Evolutionary conservation across 1,139 yeast species (phyloP), one percentile per base, ranked within the genome.

Genomic region (Tardiomyces depauwii): DNA sequence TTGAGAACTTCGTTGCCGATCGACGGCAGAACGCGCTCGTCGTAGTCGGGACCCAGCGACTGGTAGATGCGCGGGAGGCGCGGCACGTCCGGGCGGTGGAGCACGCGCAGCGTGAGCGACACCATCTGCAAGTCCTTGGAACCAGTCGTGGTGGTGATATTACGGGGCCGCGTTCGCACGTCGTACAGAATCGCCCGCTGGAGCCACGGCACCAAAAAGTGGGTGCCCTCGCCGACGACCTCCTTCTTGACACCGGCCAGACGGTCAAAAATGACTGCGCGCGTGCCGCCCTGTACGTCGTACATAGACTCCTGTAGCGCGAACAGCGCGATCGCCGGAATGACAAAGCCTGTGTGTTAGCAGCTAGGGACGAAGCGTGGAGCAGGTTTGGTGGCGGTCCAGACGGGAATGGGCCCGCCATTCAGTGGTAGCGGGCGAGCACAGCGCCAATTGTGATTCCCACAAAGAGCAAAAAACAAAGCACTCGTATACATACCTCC

Each of bases 91-190:
- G 99, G 99, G 58, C 97, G 77, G 67, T 88, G 96, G 57, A 91
- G 74, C 42, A 91, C 96, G 61, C 99, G 78, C 59, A 93, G 74
- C 5, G 98, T 93, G 63, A 91, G 72, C 10, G 95, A 82, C 38
- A 91, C 98, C 76, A 85, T 91, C 67, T 91, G 99, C 67, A 91
- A 74, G 68, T 91, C 99, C 68, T 89, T 91, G 25, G 97, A 88
- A 18, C 98, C 98, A 0, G 99, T 93, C 50, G 89, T 86, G 43
- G 98, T 84, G 43, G 95, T 81, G 60, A 91, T 89, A 54, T 86
- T 86, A 68, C 93, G 82, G 39, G 99, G 98, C 36, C 76, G 77
- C 25, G 96, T 89, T 62, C 96, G 77, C 42, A 93, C 96, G 62
- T 93, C 98, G 64, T 77, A 93, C 33, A 88, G 67, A 48, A 91